Evolutionary conservation across 202 grass and related monocot species (phyloP).

Genomic region (Zoysia matrella): DNA sequence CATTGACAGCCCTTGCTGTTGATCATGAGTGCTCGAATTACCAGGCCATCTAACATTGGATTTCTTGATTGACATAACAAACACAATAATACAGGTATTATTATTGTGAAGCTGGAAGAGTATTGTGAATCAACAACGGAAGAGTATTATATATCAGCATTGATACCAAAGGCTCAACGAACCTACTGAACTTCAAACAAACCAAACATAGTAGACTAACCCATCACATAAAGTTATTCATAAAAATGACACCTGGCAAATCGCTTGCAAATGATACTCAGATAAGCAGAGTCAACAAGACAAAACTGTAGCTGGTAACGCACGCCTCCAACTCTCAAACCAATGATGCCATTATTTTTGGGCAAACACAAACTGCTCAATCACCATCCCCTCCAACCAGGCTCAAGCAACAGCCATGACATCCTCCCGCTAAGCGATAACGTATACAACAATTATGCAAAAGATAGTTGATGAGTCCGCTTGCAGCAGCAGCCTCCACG

Average conservation of each 20-base stretch:
- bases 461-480: neutral
- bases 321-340: conserved; percentile 4
- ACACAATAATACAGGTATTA: no score
- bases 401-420: conserved; percentile 42
- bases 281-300: conserved; percentile 11
- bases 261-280: neutral
- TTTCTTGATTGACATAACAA: no score
- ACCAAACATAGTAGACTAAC: no score
- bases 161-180: no score
- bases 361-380: conserved; percentile 38
- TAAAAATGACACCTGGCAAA: neutral
- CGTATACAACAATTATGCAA: conserved; percentile 33
- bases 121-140: no score
- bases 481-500: conserved; percentile 8
- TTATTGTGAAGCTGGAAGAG: no score
- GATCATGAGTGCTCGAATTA: no score
- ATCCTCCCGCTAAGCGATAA: conserved; percentile 4
- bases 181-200: no score
- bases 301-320: conserved; percentile 25
- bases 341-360: conserved; percentile 57
- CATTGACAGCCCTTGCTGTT: no score
- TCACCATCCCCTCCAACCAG: conserved; percentile 10
- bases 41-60: no score
- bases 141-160: no score
- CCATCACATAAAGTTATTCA: conserved; percentile 10